A percentile compares a stretch with the other conserved stretches of the same genome.
phyloP scores from a whole-genome alignment of 148 eudicot genomes.

The Arctostaphylos glauca region DNA sequence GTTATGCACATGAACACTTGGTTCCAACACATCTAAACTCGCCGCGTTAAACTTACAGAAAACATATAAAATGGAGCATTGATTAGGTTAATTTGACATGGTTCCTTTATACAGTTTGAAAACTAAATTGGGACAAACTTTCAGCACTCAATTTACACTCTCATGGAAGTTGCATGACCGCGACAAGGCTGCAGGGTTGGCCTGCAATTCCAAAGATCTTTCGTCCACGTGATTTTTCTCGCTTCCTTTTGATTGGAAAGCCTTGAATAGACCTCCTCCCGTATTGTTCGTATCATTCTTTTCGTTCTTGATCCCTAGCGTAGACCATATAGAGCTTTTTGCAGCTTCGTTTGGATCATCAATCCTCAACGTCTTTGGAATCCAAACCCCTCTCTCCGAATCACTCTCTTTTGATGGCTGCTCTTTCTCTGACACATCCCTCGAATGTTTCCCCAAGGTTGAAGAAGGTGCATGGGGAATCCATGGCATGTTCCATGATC shows the following conservation, averaged over 20 bases:
- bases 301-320: constrained; percentile 42
- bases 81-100: constrained; percentile 9
- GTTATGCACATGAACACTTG: constrained; percentile 14
- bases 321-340: constrained; percentile 51
- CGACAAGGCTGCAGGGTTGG: constrained; percentile 84
- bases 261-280: constrained; percentile 35
- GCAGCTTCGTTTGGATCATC: constrained; percentile 42
- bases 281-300: constrained; percentile 14
- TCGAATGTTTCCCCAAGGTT: constrained; percentile 58
- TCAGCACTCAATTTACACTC: constrained; percentile 21
- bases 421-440: constrained; percentile 42
- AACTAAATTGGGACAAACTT: neutral
- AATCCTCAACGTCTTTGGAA: constrained; percentile 44
- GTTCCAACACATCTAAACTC: neutral
- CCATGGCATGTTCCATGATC: constrained; percentile 45
- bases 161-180: constrained; percentile 71
- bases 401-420: constrained; percentile 11
- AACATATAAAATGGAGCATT: constrained; percentile 9
- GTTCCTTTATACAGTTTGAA: neutral
- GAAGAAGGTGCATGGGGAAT: constrained; percentile 22
- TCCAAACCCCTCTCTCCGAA: constrained; percentile 22
- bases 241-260: constrained; percentile 27
- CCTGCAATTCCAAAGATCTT: constrained; percentile 41
- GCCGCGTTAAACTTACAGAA: neutral
- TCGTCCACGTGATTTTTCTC: constrained; percentile 14